These are phyloP conservation scores for Auxenochlorella pyrenoidosa DNA, from an alignment of 139 green algal species.

Conservation along the genomic window DNA sequence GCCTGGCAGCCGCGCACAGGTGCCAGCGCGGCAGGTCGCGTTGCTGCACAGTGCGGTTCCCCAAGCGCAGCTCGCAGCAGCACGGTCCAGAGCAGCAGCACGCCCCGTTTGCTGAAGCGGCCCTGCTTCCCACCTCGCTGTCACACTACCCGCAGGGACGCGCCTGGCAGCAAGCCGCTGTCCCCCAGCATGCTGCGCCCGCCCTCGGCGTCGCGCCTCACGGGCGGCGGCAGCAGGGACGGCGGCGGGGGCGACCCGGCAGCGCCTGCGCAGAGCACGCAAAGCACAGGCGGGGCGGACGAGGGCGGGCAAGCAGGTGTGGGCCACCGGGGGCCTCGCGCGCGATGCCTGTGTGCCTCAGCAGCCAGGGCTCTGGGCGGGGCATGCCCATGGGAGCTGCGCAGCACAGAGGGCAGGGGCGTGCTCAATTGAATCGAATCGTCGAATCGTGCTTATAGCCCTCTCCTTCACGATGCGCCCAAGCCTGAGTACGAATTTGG, in stretches of 20 bases:
- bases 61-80: too few species aligned
- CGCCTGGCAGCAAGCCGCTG: neutral
- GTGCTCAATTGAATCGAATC: too few species aligned
- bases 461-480: too few species aligned
- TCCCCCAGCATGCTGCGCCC: slow-evolving; percentile 37
- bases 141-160: neutral
- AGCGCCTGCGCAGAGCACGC: neutral
- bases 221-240: neutral
- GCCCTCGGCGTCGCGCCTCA: slow-evolving; percentile 1
- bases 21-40: too few species aligned
- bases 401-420: too few species aligned
- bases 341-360: too few species aligned
- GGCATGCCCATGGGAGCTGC: too few species aligned
- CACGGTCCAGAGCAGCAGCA: neutral
- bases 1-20: too few species aligned
- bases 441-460: too few species aligned
- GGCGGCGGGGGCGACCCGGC: neutral
- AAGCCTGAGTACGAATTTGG: too few species aligned
- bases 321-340: neutral
- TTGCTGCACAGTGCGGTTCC: too few species aligned
- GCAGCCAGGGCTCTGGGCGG: too few species aligned
- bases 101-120: neutral
- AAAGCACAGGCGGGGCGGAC: neutral
- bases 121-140: neutral
- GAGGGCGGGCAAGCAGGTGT: neutral